phyloP scores from a whole-genome alignment of 1,284 basidiomycete species.

The Gymnopus androsaceus region DNA sequence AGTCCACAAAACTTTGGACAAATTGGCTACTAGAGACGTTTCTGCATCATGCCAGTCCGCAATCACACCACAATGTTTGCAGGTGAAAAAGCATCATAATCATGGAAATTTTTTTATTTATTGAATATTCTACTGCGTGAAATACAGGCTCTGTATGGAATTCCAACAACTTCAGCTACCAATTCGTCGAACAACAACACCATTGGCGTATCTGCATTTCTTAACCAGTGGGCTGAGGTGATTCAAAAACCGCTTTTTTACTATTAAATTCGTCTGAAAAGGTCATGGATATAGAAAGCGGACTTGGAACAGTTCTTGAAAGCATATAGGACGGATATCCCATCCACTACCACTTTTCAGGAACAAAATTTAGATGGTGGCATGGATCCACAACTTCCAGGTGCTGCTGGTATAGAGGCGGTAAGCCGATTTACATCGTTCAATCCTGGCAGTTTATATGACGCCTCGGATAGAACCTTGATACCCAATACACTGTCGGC shows the following conservation, averaged over 20 bases:
- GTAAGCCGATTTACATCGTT: slow-evolving; percentile 19
- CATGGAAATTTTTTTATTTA: too few species aligned
- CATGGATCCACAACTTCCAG: slow-evolving; percentile 23
- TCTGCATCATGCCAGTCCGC: slow-evolving; percentile 24
- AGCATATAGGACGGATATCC: slow-evolving; percentile 33
- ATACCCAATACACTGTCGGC: slow-evolving; percentile 32
- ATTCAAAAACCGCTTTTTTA: not conserved
- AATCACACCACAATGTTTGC: slow-evolving; percentile 26
- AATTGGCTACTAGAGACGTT: slow-evolving; percentile 21
- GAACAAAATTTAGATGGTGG: slow-evolving; percentile 31
- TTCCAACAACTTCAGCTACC: slow-evolving; percentile 32
- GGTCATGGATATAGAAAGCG: slow-evolving; percentile 15
- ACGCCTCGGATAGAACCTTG: slow-evolving; percentile 21
- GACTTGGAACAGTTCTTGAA: slow-evolving; percentile 24
- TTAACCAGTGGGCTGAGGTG: slow-evolving; percentile 29
- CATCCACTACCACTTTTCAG: slow-evolving; percentile 32
- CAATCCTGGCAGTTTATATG: not conserved
- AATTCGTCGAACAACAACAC: slow-evolving; percentile 27
- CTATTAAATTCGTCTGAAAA: not conserved
- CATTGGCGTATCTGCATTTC: slow-evolving; percentile 35
- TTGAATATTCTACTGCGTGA: too few species aligned
- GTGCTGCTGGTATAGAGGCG: slow-evolving; percentile 35
- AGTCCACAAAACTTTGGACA: slow-evolving; percentile 8
- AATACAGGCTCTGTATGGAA: slow-evolving; percentile 33
- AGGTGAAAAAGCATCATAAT: too few species aligned